These are phyloP conservation scores for Pholiota conissans DNA, from an alignment of 768 basidiomycete genomes.

Conservation along the genomic window DNA sequence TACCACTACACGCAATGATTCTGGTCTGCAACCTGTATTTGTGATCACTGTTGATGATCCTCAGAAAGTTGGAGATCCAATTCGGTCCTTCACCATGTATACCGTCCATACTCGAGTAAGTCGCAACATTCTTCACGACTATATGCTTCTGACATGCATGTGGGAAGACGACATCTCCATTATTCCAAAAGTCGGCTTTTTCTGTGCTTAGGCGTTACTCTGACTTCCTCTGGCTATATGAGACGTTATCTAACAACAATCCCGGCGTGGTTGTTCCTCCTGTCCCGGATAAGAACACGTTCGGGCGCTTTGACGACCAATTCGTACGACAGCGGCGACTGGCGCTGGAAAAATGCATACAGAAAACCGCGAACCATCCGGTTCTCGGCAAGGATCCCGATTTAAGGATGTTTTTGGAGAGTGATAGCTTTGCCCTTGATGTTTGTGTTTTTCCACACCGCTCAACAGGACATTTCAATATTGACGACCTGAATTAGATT, in stretches of 20 bases:
- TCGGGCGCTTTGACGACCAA: conserved; percentile 90
- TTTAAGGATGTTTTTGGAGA: conserved; percentile 88
- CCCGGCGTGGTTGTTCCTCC: conserved; percentile 98
- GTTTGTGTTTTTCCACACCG: conserved; percentile 46
- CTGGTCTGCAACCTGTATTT: conserved; percentile 69
- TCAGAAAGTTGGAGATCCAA: conserved; percentile 95
- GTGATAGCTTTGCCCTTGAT: conserved; percentile 88
- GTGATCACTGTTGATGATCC: conserved; percentile 94
- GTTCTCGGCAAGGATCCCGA: conserved; percentile 87
- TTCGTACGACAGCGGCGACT: conserved; percentile 86
- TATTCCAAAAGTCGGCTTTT: conserved; percentile 81
- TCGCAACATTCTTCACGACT: background rate
- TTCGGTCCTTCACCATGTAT: conserved; percentile 93
- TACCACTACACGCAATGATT: conserved; percentile 35
- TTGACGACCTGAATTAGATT: conserved; percentile 49
- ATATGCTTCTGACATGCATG: conserved; percentile 2
- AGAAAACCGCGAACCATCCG: conserved; percentile 92
- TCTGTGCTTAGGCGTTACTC: conserved; percentile 97
- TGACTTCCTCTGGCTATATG: conserved; percentile 97
- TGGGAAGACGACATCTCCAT: conserved; percentile 76
- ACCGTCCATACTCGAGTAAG: conserved; percentile 88
- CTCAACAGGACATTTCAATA: background rate
- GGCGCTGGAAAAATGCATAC: conserved; percentile 87
- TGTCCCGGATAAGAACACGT: conserved; percentile 91
- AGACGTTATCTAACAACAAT: conserved; percentile 84